Evolutionary conservation across 2,329 filamentous ascomycete genomes (phyloP), one percentile per base, ranked within the genome.

Genomic region (Aaosphaeria arxii): DNA sequence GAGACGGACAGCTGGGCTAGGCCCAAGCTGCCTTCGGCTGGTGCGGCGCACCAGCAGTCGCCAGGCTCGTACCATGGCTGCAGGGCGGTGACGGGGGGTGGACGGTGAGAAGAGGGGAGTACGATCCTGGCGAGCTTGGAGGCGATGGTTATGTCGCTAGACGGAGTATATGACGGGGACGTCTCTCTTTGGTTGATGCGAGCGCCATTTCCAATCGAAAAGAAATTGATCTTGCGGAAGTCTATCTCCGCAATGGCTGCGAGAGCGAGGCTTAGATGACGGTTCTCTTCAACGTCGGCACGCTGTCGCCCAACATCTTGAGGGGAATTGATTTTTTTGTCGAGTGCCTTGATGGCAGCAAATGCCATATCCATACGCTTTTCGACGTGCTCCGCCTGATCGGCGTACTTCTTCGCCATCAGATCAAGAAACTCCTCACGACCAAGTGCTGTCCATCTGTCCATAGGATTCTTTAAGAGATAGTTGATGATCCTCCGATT

Each of bases 31-130:
- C 62, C 54, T 1, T 72, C 71, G 4, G 50, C 53, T 28, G 54
- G 57, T 75, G 78, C 44, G 7, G 74, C 69, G 67, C 92, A 97
- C 88, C 90, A 97, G 70, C 90, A 95, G 52, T 97, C 88, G 17
- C 88, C 89, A 32, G 86, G 80, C 43, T 95, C 88, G 7, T 84
- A 75, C 90, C 91, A 96, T 4, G 76, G 71, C 1, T 71, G 64
- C 2, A 96, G 76, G 1, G 87, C 89, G 0, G 76, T 68, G n/a
- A 73, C 60, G 0, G 79, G 77, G 1, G 77, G 71, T 17, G 59
- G 59, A 67, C 60, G 57, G 57, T 41, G 44, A 7, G 57, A 51
- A 9, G 47, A 60, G 11, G 48, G 58, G 46, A 62, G 11, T n/a
- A 45, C 43, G 7, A 54, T 11, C 1, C 32, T 36, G 5, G 47